Percentiles rank a stretch among this genome's conserved stretches.
Evolutionary conservation across 805 yeast species (phyloP).

Genomic region (Brettanomyces naardenensis): DNA sequence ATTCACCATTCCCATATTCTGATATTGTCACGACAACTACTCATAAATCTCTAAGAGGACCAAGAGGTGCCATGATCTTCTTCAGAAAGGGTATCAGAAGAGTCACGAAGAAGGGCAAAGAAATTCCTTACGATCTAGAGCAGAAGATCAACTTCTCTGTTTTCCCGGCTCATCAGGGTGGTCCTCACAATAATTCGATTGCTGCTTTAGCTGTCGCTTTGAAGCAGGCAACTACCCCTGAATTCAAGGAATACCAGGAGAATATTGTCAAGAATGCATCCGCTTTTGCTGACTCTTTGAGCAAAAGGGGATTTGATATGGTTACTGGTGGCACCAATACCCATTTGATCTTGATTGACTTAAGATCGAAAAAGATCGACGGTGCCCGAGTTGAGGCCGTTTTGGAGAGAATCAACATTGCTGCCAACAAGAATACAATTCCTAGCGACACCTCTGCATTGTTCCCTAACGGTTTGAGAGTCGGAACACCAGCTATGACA

Average conservation of each 20-base stretch:
- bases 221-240: conserved; percentile 85
- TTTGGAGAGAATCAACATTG: conserved; percentile 84
- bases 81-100: conserved; percentile 90
- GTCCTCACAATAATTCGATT: conserved; percentile 98
- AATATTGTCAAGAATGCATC: conserved; percentile 77
- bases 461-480: conserved; percentile 92
- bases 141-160: conserved; percentile 91
- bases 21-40: conserved; percentile 98
- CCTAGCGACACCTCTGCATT: conserved; percentile 96
- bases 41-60: conserved; percentile 96
- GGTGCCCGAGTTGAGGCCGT: conserved; percentile 95
- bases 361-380: conserved; percentile 74
- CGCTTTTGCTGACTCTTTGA: conserved; percentile 63
- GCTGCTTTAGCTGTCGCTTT: conserved; percentile 93
- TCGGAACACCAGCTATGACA: conserved; percentile 98
- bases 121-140: conserved; percentile 80
- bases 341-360: conserved; percentile 79
- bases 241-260: conserved; percentile 78
- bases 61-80: conserved; percentile 98
- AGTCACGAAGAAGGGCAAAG: conserved; percentile 78
- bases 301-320: conserved; percentile 57
- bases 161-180: conserved; percentile 99
- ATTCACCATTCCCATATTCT: conserved; percentile 87
- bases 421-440: conserved; percentile 91
- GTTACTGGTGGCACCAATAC: conserved; percentile 95